phyloP scores from a whole-genome alignment of 2,329 filamentous ascomycete species.

The Claviceps arundinis region DNA sequence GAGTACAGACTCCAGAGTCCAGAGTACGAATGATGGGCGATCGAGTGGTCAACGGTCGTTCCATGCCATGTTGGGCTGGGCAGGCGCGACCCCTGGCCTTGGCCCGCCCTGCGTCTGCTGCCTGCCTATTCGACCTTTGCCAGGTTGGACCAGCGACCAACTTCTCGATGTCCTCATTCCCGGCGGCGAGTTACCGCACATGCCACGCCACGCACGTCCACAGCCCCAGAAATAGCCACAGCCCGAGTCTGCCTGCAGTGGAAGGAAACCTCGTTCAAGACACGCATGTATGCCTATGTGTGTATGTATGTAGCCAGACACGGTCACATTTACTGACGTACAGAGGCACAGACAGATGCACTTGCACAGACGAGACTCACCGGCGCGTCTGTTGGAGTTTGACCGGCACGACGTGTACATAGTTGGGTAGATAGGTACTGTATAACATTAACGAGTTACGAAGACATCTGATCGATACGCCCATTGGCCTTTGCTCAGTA shows the following conservation, averaged over 20 bases:
- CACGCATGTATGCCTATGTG: neutral
- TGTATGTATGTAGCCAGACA: neutral
- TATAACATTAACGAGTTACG: no score
- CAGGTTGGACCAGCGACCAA: neutral
- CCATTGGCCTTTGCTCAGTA: neutral
- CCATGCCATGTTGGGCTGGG: neutral
- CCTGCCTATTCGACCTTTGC: no score
- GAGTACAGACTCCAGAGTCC: no score
- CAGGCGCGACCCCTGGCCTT: neutral
- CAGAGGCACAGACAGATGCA: neutral
- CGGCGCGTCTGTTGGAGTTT: neutral
- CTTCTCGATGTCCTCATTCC: neutral
- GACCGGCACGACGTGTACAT: neutral
- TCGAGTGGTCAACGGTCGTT: neutral
- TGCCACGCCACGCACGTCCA: neutral
- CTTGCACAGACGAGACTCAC: neutral
- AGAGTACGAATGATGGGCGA: neutral
- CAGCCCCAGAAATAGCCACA: neutral
- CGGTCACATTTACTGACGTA: neutral
- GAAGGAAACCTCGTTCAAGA: neutral
- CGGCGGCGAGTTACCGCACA: neutral
- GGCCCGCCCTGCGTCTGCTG: neutral
- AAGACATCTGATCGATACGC: neutral
- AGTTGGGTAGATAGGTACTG: neutral
- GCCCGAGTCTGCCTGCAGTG: neutral